Evolutionary conservation across 2,329 filamentous ascomycete species (phyloP).

Genomic region (Hansfordia pulvinata): DNA sequence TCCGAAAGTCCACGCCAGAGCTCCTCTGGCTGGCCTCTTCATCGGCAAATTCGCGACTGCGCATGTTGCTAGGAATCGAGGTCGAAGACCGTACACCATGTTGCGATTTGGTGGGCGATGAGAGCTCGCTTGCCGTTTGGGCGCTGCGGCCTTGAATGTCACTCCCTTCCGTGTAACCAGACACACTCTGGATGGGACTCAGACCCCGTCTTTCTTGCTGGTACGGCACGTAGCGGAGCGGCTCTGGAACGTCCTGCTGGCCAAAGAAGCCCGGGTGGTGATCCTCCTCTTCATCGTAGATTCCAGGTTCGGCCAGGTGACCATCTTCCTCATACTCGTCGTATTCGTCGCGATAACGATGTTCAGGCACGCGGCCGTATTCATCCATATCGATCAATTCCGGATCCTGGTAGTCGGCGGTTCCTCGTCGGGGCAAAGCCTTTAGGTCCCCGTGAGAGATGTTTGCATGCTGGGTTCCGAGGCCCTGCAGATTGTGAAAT

Average conservation of each 20-base stretch:
- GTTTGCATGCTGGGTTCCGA: conserved; percentile 57
- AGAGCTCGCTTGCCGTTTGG: conserved; percentile 34
- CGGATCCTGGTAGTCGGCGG: conserved; percentile 21
- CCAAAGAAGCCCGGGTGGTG: conserved; percentile 32
- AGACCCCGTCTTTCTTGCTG: conserved; percentile 56
- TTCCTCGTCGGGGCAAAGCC: conserved; percentile 34
- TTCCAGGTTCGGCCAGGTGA: conserved; percentile 15
- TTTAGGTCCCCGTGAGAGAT: conserved; percentile 45
- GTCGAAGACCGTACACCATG: conserved; percentile 31
- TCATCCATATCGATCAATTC: conserved; percentile 35
- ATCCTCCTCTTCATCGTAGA: conserved; percentile 26
- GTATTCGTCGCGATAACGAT: conserved; percentile 19
- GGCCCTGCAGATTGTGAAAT: conserved; percentile 36
- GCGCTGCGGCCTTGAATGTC: conserved; percentile 37
- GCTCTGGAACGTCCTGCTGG: conserved; percentile 49
- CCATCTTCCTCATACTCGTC: conserved; percentile 31
- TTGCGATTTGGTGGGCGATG: conserved; percentile 46
- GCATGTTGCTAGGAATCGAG: conserved; percentile 40
- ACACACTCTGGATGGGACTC: conserved; percentile 87
- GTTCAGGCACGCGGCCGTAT: conserved; percentile 24
- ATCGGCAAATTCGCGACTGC: conserved; percentile 38
- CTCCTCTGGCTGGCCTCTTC: conserved; percentile 42
- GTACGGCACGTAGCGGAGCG: conserved; percentile 54
- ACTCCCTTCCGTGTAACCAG: conserved; percentile 57
- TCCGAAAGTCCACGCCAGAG: conserved; percentile 41